Conservation (phyloP, 2,329 filamentous ascomycete genomes). For the Aureobasidium musti region DNA sequence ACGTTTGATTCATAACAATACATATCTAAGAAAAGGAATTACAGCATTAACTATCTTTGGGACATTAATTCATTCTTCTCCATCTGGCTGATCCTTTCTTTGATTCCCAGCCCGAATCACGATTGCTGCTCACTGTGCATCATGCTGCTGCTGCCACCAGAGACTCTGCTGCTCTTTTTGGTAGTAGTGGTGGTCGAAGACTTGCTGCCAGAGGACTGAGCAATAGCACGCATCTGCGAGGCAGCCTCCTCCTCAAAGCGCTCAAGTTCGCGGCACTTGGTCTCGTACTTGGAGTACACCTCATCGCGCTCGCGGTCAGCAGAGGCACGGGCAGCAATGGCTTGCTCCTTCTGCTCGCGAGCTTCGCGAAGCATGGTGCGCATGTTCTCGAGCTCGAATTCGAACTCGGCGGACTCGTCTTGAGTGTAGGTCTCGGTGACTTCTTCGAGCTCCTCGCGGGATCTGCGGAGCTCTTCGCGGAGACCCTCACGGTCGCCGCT, state of each 20-base stretch:
- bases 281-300: conserved; percentile 34
- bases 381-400: conserved; percentile 39
- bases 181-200: conserved; percentile 14
- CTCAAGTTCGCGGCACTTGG: conserved; percentile 38
- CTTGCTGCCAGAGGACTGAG: conserved; percentile 9
- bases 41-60: neutral
- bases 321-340: conserved; percentile 36
- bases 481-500: conserved; percentile 35
- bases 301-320: conserved; percentile 38
- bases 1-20: neutral
- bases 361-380: conserved; percentile 37
- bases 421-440: conserved; percentile 37
- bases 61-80: conserved; percentile 5
- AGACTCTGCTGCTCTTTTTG: conserved; percentile 23
- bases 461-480: conserved; percentile 36
- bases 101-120: conserved; percentile 1
- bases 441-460: conserved; percentile 36
- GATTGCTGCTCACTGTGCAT: neutral
- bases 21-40: neutral
- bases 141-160: conserved; percentile 7
- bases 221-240: neutral
- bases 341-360: conserved; percentile 39
- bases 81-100: neutral
- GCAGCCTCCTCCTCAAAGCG: conserved; percentile 33
- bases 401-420: conserved; percentile 35